Percentiles rank a stretch among this genome's conserved stretches.
Evolutionary conservation across 176 grass and related monocot genomes (phyloP).

Genomic region (Typha latifolia): DNA sequence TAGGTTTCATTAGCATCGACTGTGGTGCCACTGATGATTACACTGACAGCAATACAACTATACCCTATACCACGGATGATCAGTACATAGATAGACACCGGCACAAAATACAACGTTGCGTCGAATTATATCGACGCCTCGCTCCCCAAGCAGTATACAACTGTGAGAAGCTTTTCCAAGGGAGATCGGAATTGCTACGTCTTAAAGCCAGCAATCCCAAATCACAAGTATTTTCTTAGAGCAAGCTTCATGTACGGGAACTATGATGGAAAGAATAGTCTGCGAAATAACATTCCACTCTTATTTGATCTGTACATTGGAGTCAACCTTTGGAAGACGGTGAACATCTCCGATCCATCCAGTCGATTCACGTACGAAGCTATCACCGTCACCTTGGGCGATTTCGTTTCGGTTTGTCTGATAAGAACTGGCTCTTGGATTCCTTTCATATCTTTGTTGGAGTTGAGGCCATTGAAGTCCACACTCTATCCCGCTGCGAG

Average conservation of each 20-base stretch:
- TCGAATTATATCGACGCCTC: background rate
- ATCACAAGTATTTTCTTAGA: conserved; percentile 23
- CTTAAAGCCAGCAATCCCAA: background rate
- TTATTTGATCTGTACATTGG: no score
- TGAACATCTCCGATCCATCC: background rate
- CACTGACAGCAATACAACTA: background rate
- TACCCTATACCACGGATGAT: background rate
- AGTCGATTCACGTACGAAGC: background rate
- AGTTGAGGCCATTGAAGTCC: conserved; percentile 18
- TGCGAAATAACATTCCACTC: no score
- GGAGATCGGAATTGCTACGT: conserved; percentile 26
- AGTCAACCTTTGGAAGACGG: background rate
- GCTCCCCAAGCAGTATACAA: no score
- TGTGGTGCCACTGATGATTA: background rate
- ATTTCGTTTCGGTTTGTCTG: conserved; percentile 23
- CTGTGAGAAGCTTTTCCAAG: conserved; percentile 20
- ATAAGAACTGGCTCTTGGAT: conserved; percentile 11
- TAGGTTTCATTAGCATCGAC: background rate
- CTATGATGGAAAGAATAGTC: conserved; percentile 8
- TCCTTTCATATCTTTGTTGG: conserved; percentile 32
- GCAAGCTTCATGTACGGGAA: conserved; percentile 31
- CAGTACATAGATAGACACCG: background rate
- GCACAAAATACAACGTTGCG: background rate
- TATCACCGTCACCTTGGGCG: background rate
- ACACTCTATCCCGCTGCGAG: conserved; percentile 10